Percentiles rank a stretch among this genome's conserved stretches.
These are phyloP conservation scores for Karstenula rhodostoma DNA, from an alignment of 2,329 filamentous ascomycete species.

Conservation along the genomic window DNA sequence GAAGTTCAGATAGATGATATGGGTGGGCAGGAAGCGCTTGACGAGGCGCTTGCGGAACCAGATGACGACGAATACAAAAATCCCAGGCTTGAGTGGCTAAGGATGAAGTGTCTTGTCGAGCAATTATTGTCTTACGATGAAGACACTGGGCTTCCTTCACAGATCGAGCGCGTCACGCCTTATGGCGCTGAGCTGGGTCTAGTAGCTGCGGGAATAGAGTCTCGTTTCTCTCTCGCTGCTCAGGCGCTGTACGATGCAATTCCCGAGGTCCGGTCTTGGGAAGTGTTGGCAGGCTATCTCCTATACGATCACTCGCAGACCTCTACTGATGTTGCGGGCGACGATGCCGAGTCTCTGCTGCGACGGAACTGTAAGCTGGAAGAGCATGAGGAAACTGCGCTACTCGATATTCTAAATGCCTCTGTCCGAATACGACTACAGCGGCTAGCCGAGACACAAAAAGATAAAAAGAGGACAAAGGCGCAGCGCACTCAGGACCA, in stretches of 20 bases:
- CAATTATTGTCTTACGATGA: constrained; percentile 82
- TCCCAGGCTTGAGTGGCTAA: constrained; percentile 85
- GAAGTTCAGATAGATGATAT: constrained; percentile 83
- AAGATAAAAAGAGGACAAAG: constrained; percentile 66
- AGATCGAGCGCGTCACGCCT: constrained; percentile 55
- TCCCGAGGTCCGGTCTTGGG: constrained; percentile 84
- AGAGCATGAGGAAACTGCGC: constrained; percentile 79
- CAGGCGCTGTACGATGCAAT: constrained; percentile 86
- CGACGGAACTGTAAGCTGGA: constrained; percentile 77
- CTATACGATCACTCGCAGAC: constrained; percentile 83
- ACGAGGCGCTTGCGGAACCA: constrained; percentile 75
- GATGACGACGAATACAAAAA: constrained; percentile 78
- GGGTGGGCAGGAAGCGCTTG: constrained; percentile 77
- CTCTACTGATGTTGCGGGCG: constrained; percentile 62
- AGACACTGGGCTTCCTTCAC: constrained; percentile 65
- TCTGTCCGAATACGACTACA: constrained; percentile 78
- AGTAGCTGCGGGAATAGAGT: constrained; percentile 74
- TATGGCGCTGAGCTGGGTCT: constrained; percentile 52
- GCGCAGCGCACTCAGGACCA: constrained; percentile 65
- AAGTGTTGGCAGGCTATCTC: constrained; percentile 86
- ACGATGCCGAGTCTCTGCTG: constrained; percentile 69
- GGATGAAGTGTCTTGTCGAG: constrained; percentile 88
- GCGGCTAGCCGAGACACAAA: constrained; percentile 68
- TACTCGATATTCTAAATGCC: constrained; percentile 86
- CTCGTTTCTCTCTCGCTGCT: constrained; percentile 83